These are phyloP conservation scores for Breynia disticha DNA, from an alignment of 441 rosid species.

Conservation along the genomic window DNA sequence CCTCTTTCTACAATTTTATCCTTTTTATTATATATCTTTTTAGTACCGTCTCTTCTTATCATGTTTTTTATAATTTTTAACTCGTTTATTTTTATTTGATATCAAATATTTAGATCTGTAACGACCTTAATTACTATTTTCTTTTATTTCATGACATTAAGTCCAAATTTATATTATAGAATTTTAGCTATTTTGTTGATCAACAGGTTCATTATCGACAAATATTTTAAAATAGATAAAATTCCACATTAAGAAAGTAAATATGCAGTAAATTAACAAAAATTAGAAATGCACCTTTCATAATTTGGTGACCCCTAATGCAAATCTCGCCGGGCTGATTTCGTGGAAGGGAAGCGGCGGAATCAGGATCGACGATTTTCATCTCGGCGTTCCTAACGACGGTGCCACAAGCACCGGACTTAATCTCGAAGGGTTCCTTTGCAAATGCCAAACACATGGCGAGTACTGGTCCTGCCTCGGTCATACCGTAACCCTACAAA, in stretches of 20 bases:
- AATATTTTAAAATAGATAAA: no score
- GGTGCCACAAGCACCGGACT: constrained; percentile 88
- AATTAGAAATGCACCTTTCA: constrained; percentile 47
- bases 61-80: no score
- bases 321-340: constrained; percentile 89
- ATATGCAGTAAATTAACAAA: background rate
- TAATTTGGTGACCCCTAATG: constrained; percentile 78
- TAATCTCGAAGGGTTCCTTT: constrained; percentile 61
- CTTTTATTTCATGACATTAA: no score
- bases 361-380: constrained; percentile 71
- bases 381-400: constrained; percentile 92
- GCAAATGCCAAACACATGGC: constrained; percentile 85
- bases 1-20: background rate
- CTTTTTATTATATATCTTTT: no score
- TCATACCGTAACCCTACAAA: constrained; percentile 90
- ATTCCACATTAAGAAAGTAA: no score
- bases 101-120: no score
- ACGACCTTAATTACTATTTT: no score
- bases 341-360: constrained; percentile 47
- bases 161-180: no score
- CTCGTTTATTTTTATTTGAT: no score
- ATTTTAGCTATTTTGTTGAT: no score
- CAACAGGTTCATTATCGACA: no score
- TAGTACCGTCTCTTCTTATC: no score
- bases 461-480: constrained; percentile 92